Conservation (phyloP, 768 basidiomycete species). For the Suillus paluster region DNA sequence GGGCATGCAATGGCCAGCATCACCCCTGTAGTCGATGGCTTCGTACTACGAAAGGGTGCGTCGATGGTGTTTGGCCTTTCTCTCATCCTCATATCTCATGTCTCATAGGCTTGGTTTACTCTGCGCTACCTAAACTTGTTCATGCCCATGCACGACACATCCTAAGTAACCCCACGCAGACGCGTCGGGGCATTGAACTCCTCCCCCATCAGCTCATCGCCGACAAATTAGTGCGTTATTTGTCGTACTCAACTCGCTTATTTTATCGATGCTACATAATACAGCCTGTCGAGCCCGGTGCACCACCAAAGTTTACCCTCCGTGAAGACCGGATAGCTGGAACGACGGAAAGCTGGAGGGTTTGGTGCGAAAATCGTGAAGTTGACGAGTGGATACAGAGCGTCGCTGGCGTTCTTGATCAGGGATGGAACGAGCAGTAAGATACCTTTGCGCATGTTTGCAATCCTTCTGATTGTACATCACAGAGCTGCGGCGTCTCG, state of each 20-base stretch:
- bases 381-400: constrained; percentile 95
- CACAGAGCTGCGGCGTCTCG: constrained; percentile 62
- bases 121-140: constrained; percentile 78
- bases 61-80: neutral
- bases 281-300: constrained; percentile 77
- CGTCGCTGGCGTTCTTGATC: constrained; percentile 83
- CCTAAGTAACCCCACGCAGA: constrained; percentile 52
- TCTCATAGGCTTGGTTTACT: constrained; percentile 71
- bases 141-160: constrained; percentile 77
- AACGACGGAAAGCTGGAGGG: constrained; percentile 82
- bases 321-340: constrained; percentile 74
- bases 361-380: constrained; percentile 80
- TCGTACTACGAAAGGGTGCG: constrained; percentile 92
- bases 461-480: neutral
- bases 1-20: constrained; percentile 90
- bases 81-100: constrained; percentile 1
- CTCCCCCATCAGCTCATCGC: constrained; percentile 88
- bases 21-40: constrained; percentile 96
- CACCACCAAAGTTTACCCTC: constrained; percentile 66
- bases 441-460: constrained; percentile 24
- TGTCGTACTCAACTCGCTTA: constrained; percentile 3
- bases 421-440: constrained; percentile 89
- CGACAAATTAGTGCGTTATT: constrained; percentile 63
- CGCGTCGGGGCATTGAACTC: constrained; percentile 66
- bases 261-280: constrained; percentile 11